A percentile compares a stretch with the other conserved stretches of the same genome.
Conservation (phyloP, 148 eudicot species). For the Dysphania ambrosioides region DNA sequence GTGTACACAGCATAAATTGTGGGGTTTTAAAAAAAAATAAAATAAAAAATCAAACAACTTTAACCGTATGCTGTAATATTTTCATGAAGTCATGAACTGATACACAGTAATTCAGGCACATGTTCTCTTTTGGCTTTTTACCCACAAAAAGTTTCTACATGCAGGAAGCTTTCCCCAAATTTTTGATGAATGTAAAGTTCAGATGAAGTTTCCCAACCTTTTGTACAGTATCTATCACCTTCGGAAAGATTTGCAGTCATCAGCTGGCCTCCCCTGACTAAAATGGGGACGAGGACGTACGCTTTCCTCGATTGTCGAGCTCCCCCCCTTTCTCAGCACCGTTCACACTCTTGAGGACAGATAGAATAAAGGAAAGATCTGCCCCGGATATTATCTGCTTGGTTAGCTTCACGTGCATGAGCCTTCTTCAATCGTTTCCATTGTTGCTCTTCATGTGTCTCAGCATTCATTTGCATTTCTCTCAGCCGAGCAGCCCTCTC, state of each 20-base stretch:
- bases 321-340: slow-evolving; percentile 95
- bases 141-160: not conserved
- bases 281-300: slow-evolving; percentile 82
- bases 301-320: slow-evolving; percentile 87
- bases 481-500: slow-evolving; percentile 77
- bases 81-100: too few relatives aligned
- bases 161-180: not conserved
- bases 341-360: slow-evolving; percentile 67
- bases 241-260: slow-evolving; percentile 81
- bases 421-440: slow-evolving; percentile 90
- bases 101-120: too few relatives aligned
- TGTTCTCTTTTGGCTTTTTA: not conserved
- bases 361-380: slow-evolving; percentile 68
- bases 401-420: slow-evolving; percentile 66
- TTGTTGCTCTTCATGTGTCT: slow-evolving; percentile 81
- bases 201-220: not conserved
- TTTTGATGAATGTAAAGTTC: too few relatives aligned
- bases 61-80: too few relatives aligned
- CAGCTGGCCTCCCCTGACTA: slow-evolving; percentile 61
- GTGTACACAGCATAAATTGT: not conserved
- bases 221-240: slow-evolving; percentile 32
- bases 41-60: too few relatives aligned
- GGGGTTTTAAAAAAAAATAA: too few relatives aligned
- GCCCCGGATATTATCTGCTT: slow-evolving; percentile 32
- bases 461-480: slow-evolving; percentile 95